Conservation (phyloP, 108 stramenopile genomes). For the Cyclotella distinguenda region DNA sequence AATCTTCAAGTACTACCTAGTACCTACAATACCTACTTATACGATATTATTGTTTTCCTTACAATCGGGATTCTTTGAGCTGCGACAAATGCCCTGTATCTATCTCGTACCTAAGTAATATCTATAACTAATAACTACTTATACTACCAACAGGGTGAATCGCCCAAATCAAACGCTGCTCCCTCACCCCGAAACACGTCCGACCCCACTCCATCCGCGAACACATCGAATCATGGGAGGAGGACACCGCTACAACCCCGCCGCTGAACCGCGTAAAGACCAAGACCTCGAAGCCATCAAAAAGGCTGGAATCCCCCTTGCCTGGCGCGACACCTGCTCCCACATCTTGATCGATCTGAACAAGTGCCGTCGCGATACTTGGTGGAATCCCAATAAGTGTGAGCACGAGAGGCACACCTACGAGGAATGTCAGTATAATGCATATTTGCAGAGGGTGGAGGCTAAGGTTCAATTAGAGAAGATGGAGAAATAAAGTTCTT, state of each 20-base stretch:
- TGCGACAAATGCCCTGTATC: too few relatives aligned
- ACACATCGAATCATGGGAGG: constrained; percentile 41
- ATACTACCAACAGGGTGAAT: too few relatives aligned
- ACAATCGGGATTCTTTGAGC: too few relatives aligned
- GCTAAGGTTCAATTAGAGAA: constrained; percentile 63
- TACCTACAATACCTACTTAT: too few relatives aligned
- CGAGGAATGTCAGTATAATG: constrained; percentile 94
- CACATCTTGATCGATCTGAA: constrained; percentile 90
- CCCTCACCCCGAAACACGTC: too few relatives aligned
- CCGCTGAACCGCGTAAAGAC: constrained; percentile 64
- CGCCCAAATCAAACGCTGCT: too few relatives aligned
- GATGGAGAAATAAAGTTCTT: constrained; percentile 10
- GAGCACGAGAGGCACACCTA: constrained; percentile 92
- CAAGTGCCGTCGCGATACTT: constrained; percentile 84
- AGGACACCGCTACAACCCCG: constrained; percentile 57
- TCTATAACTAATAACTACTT: too few relatives aligned
- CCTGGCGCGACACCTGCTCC: constrained; percentile 93
- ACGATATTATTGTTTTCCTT: too few relatives aligned
- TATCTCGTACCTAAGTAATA: too few relatives aligned
- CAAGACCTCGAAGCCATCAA: constrained; percentile 86
- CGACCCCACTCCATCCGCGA: neutral
- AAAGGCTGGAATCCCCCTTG: constrained; percentile 77
- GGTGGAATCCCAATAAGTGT: constrained; percentile 84
- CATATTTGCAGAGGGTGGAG: constrained; percentile 80
- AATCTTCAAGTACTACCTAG: too few relatives aligned